These are phyloP conservation scores for Dysphania ambrosioides DNA, from an alignment of 148 eudicot species.

Conservation along the genomic window DNA sequence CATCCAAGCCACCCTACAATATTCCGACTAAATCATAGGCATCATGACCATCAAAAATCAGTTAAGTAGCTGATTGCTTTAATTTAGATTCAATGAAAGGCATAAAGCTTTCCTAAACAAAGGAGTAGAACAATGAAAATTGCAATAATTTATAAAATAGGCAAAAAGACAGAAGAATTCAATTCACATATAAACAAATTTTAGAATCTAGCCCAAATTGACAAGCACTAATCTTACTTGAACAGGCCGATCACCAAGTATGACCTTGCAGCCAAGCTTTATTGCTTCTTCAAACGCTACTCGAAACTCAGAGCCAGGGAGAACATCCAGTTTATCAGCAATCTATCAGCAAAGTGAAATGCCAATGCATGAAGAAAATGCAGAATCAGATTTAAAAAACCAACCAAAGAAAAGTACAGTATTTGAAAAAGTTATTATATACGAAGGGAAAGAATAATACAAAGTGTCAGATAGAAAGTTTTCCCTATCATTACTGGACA, in stretches of 20 bases:
- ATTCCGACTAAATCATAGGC: too few species aligned
- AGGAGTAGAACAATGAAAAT: neutral
- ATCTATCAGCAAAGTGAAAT: conserved; percentile 38
- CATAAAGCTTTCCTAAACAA: too few species aligned
- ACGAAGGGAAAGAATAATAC: neutral
- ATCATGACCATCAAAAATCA: too few species aligned
- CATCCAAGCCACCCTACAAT: too few species aligned
- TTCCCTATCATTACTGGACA: neutral
- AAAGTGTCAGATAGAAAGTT: neutral
- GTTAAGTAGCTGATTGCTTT: too few species aligned
- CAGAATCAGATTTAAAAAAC: neutral
- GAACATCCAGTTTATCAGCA: conserved; percentile 86
- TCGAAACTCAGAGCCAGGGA: conserved; percentile 96
- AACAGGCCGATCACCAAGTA: conserved; percentile 99
- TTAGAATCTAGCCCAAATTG: neutral
- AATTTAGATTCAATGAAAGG: too few species aligned
- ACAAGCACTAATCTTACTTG: conserved; percentile 48
- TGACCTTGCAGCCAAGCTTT: conserved; percentile 87
- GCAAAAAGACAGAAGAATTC: neutral
- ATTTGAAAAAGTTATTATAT: too few species aligned
- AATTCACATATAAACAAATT: neutral
- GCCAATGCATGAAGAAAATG: neutral
- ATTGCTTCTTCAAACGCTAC: conserved; percentile 93
- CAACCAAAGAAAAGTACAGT: neutral
- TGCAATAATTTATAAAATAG: neutral